Conservation (phyloP, 768 basidiomycete species). For the Pleurotus djamor region DNA sequence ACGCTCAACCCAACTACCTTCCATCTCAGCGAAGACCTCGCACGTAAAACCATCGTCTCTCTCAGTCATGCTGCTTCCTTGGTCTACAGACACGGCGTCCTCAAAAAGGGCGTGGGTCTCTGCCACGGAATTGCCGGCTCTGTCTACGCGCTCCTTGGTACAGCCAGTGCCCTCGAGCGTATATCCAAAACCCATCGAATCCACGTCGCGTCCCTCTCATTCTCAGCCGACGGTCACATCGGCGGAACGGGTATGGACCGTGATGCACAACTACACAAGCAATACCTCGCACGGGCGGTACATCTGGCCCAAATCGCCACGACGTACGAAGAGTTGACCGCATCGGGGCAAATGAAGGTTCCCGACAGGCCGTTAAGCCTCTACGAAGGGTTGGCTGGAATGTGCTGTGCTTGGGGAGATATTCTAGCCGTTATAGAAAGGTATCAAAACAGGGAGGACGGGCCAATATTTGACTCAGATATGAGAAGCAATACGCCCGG, state of each 20-base stretch:
- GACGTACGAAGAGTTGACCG: conserved; percentile 25
- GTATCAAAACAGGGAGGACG: too few relatives aligned
- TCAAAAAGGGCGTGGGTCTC: conserved; percentile 57
- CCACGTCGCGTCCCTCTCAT: not conserved
- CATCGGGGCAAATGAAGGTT: conserved; percentile 35
- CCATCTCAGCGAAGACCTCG: conserved; percentile 18
- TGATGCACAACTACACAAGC: conserved; percentile 7
- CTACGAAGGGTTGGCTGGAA: conserved; percentile 57
- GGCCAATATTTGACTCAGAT: not conserved
- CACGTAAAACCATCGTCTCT: conserved; percentile 25
- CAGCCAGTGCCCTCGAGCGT: conserved; percentile 39
- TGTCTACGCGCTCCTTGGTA: conserved; percentile 51
- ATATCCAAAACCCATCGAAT: not conserved
- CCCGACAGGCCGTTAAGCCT: conserved; percentile 57
- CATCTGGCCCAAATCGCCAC: conserved; percentile 48
- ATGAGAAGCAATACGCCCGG: conserved; percentile 33
- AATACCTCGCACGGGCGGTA: conserved; percentile 27
- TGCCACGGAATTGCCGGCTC: conserved; percentile 58
- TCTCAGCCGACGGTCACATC: not conserved
- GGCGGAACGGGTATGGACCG: not conserved
- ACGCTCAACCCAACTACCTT: conserved; percentile 15
- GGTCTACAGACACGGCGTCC: conserved; percentile 45
- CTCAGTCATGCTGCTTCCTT: conserved; percentile 36
- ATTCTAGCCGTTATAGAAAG: conserved; percentile 27
- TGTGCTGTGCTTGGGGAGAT: conserved; percentile 57